Percentiles rank a stretch among this genome's conserved stretches.
Conservation (phyloP, 169 alveolate species). For the Miamiensis avidus region DNA sequence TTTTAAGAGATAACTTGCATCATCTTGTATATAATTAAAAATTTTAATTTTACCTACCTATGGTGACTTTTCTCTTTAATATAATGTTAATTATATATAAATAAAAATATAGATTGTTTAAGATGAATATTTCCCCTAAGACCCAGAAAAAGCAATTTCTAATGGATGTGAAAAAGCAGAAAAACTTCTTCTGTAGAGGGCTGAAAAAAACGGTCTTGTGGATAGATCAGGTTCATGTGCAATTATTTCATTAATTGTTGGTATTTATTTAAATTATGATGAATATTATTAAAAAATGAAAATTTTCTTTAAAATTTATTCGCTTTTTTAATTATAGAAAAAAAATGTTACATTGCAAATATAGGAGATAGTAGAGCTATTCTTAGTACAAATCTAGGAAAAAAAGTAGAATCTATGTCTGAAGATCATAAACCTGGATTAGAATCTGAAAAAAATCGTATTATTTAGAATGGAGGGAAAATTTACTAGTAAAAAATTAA, state of each 20-base stretch:
- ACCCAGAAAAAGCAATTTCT: constrained; percentile 63
- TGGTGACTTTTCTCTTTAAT: too few species aligned
- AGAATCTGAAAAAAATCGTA: constrained; percentile 71
- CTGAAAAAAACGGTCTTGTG: constrained; percentile 48
- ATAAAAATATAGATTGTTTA: constrained; percentile 43
- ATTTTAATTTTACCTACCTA: too few species aligned
- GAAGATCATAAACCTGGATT: constrained; percentile 86
- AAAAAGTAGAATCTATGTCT: constrained; percentile 51
- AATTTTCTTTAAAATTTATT: neutral
- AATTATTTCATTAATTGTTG: constrained; percentile 61
- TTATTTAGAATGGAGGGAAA: constrained; percentile 66
- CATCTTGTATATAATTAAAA: constrained; percentile 38
- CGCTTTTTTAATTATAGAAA: constrained; percentile 46
- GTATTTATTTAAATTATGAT: neutral
- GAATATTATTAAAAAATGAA: too few species aligned
- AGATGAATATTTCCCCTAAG: constrained; percentile 64
- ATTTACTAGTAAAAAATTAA: constrained; percentile 54
- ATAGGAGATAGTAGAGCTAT: constrained; percentile 91
- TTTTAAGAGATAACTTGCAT: constrained; percentile 81
- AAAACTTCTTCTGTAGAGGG: constrained; percentile 50
- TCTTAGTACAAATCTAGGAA: constrained; percentile 65
- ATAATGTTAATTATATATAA: too few species aligned
- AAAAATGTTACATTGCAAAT: constrained; percentile 79
- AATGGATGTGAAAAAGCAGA: constrained; percentile 75
- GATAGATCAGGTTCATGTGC: constrained; percentile 83